A percentile compares a stretch with the other conserved stretches of the same genome.
phyloP scores from a whole-genome alignment of 2,329 filamentous ascomycete genomes.

The Colletotrichum sansevieriae region DNA sequence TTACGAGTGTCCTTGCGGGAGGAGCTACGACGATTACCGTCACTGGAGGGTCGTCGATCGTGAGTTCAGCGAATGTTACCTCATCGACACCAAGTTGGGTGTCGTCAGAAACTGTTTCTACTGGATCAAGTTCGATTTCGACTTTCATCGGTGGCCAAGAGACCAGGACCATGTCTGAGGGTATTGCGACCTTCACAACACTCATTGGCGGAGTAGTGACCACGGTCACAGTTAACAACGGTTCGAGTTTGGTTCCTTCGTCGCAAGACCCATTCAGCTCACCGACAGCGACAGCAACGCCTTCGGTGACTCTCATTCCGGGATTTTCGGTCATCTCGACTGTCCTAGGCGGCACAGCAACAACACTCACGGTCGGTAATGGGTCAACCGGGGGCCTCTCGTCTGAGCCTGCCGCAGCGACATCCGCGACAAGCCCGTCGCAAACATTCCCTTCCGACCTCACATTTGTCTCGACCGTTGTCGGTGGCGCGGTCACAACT shows the following conservation, averaged over 20 bases:
- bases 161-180: background rate
- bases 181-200: background rate
- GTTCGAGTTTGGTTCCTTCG: background rate
- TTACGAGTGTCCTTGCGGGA: too few relatives aligned
- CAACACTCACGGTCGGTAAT: background rate
- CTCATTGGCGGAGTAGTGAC: background rate
- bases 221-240: background rate
- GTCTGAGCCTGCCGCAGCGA: background rate
- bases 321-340: constrained; percentile 1
- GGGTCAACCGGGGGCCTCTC: background rate
- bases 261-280: background rate
- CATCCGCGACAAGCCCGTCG: background rate
- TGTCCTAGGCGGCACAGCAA: background rate
- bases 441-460: background rate
- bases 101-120: too few relatives aligned
- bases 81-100: too few relatives aligned
- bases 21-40: too few relatives aligned
- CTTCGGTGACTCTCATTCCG: background rate
- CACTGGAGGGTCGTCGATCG: too few relatives aligned
- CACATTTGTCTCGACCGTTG: background rate
- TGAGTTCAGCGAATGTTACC: too few relatives aligned
- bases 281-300: rapidly evolving
- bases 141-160: background rate
- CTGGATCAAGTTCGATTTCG: background rate
- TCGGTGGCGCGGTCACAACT: constrained; percentile 6